These are phyloP conservation scores for Amanita pseudoporphyria DNA, from an alignment of 768 basidiomycete species.

Conservation along the genomic window DNA sequence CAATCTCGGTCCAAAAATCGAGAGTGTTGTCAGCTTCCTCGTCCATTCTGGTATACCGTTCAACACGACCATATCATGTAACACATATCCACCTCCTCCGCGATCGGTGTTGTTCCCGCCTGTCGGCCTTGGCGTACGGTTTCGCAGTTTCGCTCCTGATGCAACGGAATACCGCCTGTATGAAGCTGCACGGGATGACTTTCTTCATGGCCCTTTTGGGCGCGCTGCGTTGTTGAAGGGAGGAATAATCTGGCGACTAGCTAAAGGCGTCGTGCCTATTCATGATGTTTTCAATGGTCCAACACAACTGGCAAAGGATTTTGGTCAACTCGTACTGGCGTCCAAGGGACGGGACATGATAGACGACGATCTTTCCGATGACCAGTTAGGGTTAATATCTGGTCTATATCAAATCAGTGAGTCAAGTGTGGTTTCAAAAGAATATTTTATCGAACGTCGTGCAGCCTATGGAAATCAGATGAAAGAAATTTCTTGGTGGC, in stretches of 20 bases:
- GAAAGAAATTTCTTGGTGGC: slow-evolving; percentile 5
- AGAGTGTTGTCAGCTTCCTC: slow-evolving; percentile 2
- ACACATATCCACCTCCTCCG: slow-evolving; percentile 3
- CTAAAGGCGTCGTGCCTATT: slow-evolving; percentile 1
- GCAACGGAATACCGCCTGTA: background rate
- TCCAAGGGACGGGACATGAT: background rate
- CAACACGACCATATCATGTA: background rate
- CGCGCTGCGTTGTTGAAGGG: slow-evolving; percentile 3
- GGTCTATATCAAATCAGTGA: slow-evolving; percentile 2
- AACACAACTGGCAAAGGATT: background rate
- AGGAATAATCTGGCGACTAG: slow-evolving; percentile 6
- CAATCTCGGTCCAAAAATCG: background rate
- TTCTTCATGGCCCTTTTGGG: slow-evolving; percentile 1
- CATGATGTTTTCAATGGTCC: background rate
- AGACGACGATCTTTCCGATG: slow-evolving; percentile 2
- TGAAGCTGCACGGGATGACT: background rate
- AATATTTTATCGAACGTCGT: no score
- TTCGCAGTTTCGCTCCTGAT: background rate
- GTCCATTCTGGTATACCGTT: slow-evolving; percentile 1
- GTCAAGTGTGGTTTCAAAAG: background rate
- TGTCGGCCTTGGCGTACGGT: background rate
- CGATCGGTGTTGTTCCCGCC: background rate
- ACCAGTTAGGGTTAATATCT: background rate
- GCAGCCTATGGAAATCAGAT: background rate
- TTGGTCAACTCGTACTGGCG: background rate